Percentiles rank a stretch among this genome's conserved stretches.
Evolutionary conservation across 2,329 filamentous ascomycete genomes (phyloP).

Genomic region (Fusarium sarcochroum): DNA sequence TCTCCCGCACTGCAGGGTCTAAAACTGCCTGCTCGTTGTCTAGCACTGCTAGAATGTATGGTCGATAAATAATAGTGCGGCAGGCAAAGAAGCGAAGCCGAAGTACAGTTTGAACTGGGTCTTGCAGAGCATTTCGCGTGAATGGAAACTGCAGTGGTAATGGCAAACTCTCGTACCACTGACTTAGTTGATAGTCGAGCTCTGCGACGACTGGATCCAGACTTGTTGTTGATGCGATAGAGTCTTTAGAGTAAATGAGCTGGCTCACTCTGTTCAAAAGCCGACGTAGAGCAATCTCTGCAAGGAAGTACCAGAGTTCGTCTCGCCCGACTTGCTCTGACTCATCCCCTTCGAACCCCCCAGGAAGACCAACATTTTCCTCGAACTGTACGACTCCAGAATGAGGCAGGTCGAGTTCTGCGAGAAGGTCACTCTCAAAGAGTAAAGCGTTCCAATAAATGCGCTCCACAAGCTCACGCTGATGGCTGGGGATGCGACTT

Average conservation of each 20-base stretch:
- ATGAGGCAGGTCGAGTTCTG: slow-evolving; percentile 85
- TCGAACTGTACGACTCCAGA: slow-evolving; percentile 87
- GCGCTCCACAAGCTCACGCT: slow-evolving; percentile 80
- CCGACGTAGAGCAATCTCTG: slow-evolving; percentile 83
- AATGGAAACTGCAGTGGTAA: slow-evolving; percentile 83
- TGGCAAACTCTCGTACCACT: slow-evolving; percentile 87
- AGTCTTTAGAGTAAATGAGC: slow-evolving; percentile 82
- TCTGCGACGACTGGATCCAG: slow-evolving; percentile 84
- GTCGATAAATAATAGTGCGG: slow-evolving; percentile 87
- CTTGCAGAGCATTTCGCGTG: slow-evolving; percentile 74
- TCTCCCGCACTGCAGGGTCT: slow-evolving; percentile 80
- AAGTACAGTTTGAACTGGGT: slow-evolving; percentile 84
- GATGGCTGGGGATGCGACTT: slow-evolving; percentile 76
- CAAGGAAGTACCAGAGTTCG: slow-evolving; percentile 88
- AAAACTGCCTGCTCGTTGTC: slow-evolving; percentile 81
- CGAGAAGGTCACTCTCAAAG: slow-evolving; percentile 84
- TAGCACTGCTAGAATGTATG: slow-evolving; percentile 84
- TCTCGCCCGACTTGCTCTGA: slow-evolving; percentile 76
- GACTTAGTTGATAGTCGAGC: slow-evolving; percentile 84
- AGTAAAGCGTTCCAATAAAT: slow-evolving; percentile 89
- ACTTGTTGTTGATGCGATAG: slow-evolving; percentile 77
- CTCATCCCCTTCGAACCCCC: slow-evolving; percentile 81
- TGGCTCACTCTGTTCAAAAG: slow-evolving; percentile 85
- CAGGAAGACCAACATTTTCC: slow-evolving; percentile 82
- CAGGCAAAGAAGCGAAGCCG: slow-evolving; percentile 87